Base-by-base conservation (phyloP, 306 rosid species). In the Vigna trinervia region DNA sequence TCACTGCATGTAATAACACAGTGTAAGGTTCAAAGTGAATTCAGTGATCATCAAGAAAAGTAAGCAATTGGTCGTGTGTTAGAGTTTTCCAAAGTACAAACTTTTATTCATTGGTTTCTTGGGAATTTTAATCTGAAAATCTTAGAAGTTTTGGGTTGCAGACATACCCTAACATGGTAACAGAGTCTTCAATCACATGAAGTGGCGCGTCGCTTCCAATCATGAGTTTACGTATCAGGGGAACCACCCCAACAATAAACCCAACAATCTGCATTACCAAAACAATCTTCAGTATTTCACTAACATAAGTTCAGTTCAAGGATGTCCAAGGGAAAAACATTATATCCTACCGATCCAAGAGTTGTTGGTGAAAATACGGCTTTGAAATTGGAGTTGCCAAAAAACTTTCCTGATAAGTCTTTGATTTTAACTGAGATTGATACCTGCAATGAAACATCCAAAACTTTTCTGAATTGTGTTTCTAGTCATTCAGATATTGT, bases 361-460 rank as follows among this genome's bases (percentile, higher is more conserved):
- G 92, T 87, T 85, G 98, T 80, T 17, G 98, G 98, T n/a, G 97
- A 86, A 64, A 93, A 87, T 62, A 90, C 2, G 32, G 92, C 78
- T 85, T 85, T 81, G 74, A 88, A 76, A 80, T 84, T 91, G 39
- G 90, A 74, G 71, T 80, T 83, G 62, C 43, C 8, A 41, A 76
- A 65, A 73, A 90, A 6, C 46, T 10, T 62, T 69, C 46, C 73
- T 15, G 80, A 30, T 23, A 12, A 19, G 15, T 83, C 67, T 69
- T 50, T 82, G n/a, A 89, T 76, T 74, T 80, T 76, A 64, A 66
- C 78, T 36, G 68, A 62, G 79, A 77, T 54, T 62, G 78, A 46
- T 43, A 62, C 84, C 89, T 88, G 90, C 75, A 72, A 78, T 50
- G 52, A 58, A 57, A 73, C 47, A 1, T 23, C 62, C 53, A 12